phyloP scores from a whole-genome alignment of 108 stramenopile genomes.

The Cyclotella atomus region DNA sequence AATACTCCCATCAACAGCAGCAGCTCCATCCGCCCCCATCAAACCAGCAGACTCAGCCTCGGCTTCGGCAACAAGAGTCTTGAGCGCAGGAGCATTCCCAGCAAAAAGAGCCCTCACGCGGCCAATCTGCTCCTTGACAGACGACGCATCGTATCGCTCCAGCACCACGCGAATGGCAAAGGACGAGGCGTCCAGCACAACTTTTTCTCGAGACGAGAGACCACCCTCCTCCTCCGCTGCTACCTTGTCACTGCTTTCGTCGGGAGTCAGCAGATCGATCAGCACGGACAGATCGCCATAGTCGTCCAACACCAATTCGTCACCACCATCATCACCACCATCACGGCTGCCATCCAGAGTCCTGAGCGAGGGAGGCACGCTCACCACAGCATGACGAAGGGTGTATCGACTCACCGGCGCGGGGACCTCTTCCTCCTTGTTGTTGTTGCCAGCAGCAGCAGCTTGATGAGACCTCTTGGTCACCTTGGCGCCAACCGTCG shows the following conservation, averaged over 20 bases:
- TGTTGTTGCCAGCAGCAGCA: neutral
- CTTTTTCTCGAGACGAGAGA: no score
- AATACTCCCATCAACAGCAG: neutral
- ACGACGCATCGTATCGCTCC: slow-evolving; percentile 72
- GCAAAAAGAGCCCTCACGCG: slow-evolving; percentile 65
- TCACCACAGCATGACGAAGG: slow-evolving; percentile 62
- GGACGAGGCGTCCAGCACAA: neutral
- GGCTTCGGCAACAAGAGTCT: neutral
- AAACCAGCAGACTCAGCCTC: neutral
- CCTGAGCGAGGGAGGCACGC: slow-evolving; percentile 56
- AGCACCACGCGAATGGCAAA: slow-evolving; percentile 77
- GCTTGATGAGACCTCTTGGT: neutral
- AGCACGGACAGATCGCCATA: slow-evolving; percentile 68
- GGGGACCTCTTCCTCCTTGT: neutral
- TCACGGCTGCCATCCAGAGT: slow-evolving; percentile 39
- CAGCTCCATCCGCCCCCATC: neutral
- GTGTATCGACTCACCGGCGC: slow-evolving; percentile 30
- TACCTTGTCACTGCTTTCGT: neutral
- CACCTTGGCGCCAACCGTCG: neutral
- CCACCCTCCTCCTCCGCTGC: no score
- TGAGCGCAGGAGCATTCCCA: slow-evolving; percentile 72
- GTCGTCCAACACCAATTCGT: slow-evolving; percentile 63
- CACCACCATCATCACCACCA: neutral
- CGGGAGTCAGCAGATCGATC: slow-evolving; percentile 29
- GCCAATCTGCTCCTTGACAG: slow-evolving; percentile 68